Evolutionary conservation across 306 rosid species (phyloP).

Genomic region (Cucurbita maxima): DNA sequence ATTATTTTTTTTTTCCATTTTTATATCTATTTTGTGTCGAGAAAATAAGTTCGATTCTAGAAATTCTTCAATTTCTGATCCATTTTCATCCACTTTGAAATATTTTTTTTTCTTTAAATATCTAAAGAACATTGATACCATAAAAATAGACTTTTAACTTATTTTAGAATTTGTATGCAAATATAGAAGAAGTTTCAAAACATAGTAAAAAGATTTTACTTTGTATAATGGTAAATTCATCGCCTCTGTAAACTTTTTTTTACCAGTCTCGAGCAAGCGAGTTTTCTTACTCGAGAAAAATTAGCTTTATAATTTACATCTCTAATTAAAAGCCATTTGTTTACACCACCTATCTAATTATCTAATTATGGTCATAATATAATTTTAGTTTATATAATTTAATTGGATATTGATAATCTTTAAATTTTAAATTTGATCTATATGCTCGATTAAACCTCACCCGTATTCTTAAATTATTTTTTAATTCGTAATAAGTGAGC

Average conservation of each 20-base stretch:
- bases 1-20: not conserved
- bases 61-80: not conserved
- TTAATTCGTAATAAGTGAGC: too few species aligned
- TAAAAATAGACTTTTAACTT: not conserved
- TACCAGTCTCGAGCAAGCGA: not conserved
- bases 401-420: too few species aligned
- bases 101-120: not conserved
- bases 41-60: not conserved
- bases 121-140: not conserved
- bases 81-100: not conserved
- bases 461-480: too few species aligned
- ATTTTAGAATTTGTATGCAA: not conserved
- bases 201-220: too few species aligned
- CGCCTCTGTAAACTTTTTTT: not conserved
- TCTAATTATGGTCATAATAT: too few species aligned
- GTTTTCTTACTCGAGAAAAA: too few species aligned
- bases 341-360: too few species aligned
- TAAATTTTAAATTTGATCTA: too few species aligned
- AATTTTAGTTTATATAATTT: too few species aligned
- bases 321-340: too few species aligned
- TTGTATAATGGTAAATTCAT: not conserved
- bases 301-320: too few species aligned
- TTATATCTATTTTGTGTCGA: not conserved
- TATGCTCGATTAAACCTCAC: too few species aligned
- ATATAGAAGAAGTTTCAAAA: not conserved